phyloP scores from a whole-genome alignment of 192 early-diverging fungal species.

The Cladochytrium replicatum region DNA sequence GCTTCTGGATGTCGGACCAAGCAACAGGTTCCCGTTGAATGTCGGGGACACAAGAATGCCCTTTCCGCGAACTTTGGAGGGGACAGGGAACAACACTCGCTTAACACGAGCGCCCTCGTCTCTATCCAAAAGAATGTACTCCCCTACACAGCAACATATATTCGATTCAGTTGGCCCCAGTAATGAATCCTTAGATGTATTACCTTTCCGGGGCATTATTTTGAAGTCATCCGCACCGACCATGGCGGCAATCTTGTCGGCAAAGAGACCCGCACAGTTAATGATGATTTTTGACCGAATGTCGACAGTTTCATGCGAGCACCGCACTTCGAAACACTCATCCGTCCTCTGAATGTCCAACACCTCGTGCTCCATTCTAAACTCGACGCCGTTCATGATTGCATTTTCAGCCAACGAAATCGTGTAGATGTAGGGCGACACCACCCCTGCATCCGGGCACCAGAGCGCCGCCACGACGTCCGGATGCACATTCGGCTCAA shows the following conservation, averaged over 20 bases:
- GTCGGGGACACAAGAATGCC: conserved; percentile 40
- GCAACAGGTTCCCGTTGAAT: conserved; percentile 32
- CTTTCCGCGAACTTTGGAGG: conserved; percentile 25
- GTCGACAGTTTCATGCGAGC: conserved; percentile 5
- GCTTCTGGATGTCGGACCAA: conserved; percentile 36
- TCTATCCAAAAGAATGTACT: conserved; percentile 35
- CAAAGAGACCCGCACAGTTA: conserved; percentile 31
- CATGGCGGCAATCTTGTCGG: conserved; percentile 35
- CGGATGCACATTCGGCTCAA: conserved; percentile 32
- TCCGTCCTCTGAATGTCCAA: conserved; percentile 24
- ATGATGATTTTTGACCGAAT: conserved; percentile 16
- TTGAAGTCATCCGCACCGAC: conserved; percentile 34
- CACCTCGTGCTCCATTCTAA: conserved; percentile 26
- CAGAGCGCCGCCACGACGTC: conserved; percentile 22
- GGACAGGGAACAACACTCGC: conserved; percentile 35
- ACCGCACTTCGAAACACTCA: conserved; percentile 15
- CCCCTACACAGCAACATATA: conserved; percentile 15
- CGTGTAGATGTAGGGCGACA: conserved; percentile 37
- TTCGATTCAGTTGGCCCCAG: not conserved
- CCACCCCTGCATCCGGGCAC: conserved; percentile 27
- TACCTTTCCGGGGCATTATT: conserved; percentile 36
- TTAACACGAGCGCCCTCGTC: conserved; percentile 21
- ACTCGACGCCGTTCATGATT: conserved; percentile 30
- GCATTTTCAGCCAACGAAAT: conserved; percentile 42
- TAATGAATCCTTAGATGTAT: not conserved